A percentile compares a stretch with the other conserved stretches of the same genome.
These are phyloP conservation scores for Aspergillus ellipticus DNA, from an alignment of 495 filamentous ascomycete genomes.

Conservation along the genomic window DNA sequence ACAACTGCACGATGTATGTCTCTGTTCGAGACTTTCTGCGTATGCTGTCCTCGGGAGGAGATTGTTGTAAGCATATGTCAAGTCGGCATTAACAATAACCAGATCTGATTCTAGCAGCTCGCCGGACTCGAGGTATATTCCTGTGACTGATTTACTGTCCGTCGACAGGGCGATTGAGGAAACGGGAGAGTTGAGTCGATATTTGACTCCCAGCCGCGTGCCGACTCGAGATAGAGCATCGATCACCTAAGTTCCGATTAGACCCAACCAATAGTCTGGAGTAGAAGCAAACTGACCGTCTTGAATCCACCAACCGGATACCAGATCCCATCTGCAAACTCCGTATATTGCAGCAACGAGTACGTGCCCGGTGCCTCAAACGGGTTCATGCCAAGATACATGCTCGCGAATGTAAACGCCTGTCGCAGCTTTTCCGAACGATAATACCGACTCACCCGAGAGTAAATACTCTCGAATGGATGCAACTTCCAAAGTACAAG, in stretches of 20 bases:
- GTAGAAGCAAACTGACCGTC: conserved; percentile 5
- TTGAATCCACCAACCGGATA: conserved; percentile 69
- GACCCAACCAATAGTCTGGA: not conserved
- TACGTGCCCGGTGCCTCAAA: conserved; percentile 72
- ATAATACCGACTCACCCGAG: conserved; percentile 37
- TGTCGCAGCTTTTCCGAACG: conserved; percentile 60
- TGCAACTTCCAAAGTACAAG: not conserved
- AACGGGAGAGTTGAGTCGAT: conserved; percentile 52
- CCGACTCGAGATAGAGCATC: conserved; percentile 54
- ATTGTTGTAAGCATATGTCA: conserved; percentile 67
- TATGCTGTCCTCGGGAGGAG: conserved; percentile 50
- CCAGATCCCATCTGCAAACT: conserved; percentile 69
- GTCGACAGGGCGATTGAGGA: conserved; percentile 39
- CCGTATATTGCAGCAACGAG: conserved; percentile 67
- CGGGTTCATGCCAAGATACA: conserved; percentile 76
- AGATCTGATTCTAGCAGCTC: conserved; percentile 54
- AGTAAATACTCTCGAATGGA: not conserved
- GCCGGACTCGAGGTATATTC: conserved; percentile 51
- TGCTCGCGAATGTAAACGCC: conserved; percentile 69
- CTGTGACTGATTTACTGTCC: conserved; percentile 45
- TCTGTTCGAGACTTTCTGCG: conserved; percentile 42
- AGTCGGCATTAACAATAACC: conserved; percentile 64
- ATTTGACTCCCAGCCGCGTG: conserved; percentile 52
- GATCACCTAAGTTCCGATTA: conserved; percentile 35
- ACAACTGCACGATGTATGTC: conserved; percentile 58